Percentiles rank a stretch among this genome's conserved stretches.
These are phyloP conservation scores for Yarrowia osloensis DNA, from an alignment of 805 yeast species.

Conservation along the genomic window DNA sequence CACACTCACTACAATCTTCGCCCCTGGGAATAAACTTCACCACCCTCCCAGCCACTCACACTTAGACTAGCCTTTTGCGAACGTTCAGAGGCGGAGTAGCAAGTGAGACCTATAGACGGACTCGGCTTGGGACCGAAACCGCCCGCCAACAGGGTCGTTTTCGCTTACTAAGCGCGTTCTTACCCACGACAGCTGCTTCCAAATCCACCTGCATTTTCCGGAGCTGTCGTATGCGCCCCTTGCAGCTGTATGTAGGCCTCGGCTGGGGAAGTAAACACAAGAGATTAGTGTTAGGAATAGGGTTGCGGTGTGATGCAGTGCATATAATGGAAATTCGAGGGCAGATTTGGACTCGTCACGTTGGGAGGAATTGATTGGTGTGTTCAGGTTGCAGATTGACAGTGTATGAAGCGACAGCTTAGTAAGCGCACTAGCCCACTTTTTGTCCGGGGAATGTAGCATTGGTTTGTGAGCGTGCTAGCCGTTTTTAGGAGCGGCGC, in stretches of 20 bases:
- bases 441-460: background rate
- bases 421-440: background rate
- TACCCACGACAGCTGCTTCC: no score
- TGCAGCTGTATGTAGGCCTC: slow-evolving; percentile 2
- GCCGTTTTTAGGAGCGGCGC: background rate
- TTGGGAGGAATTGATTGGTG: background rate
- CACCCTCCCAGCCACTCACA: slow-evolving; percentile 14
- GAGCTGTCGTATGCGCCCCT: slow-evolving; percentile 4
- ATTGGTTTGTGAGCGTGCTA: background rate
- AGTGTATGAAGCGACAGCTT: background rate
- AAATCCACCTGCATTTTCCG: slow-evolving; percentile 1
- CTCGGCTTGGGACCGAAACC: background rate
- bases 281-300: background rate
- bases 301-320: background rate
- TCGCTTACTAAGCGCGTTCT: background rate
- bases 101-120: slow-evolving; percentile 18
- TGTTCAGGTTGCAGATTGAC: no score
- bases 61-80: slow-evolving; percentile 1
- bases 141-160: background rate
- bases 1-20: no score
- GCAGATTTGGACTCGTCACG: background rate
- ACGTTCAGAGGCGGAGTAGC: slow-evolving; percentile 12
- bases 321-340: background rate
- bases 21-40: background rate
- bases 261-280: slow-evolving; percentile 15